Base-by-base conservation (phyloP, 352 stramenopile genomes). In the Phytophthora tubulina region DNA sequence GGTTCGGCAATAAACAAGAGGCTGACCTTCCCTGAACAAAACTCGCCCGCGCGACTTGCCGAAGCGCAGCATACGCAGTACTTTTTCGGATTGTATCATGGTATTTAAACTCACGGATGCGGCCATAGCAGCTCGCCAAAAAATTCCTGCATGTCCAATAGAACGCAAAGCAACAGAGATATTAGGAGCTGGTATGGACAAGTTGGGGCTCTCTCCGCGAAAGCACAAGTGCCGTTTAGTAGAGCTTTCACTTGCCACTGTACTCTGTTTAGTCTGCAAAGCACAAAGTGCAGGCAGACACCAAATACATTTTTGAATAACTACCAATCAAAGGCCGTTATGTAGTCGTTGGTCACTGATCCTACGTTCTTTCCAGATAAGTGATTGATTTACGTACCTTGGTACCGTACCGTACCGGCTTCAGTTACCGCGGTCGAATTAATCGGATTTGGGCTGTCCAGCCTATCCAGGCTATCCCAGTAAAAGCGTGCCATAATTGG, bases 1-100 rank as follows among this genome's bases (percentile, higher is more conserved):
- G 51, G 51, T 53, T 73, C 14, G 65, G 56, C 4, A 30, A 67
- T n/a, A 67, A 63, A 15, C 36, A 30, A 51, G 36, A 48, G 64
- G 56, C 17, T 72, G 46, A 8, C 39, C 64, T 38, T 46, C 56
- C 1, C 32, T 67, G 7, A 56, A 67, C 39, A 45, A 35, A 6
- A 53, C 63, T 41, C 52, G 21, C 27, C 7, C 44, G 2, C 39
- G 58, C 21, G 62, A 70, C n/a, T 51, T 70, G 3, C 51, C 42
- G 10, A 56, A 49, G 15, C 51, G 7, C n/a, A 32, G 14, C 51
- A 55, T 63, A 6, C 41, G 27, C 9, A 70, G 63, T 30, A 62
- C 4, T 13, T 63, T 56, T 31, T 63, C 41, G 3, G 62, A 70
- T 38, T 70, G 62, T 31, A 31, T 32, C 3, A 41, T 56, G 9